Conservation (phyloP, 139 green algal species). For the Coelastrella sp. region DNA sequence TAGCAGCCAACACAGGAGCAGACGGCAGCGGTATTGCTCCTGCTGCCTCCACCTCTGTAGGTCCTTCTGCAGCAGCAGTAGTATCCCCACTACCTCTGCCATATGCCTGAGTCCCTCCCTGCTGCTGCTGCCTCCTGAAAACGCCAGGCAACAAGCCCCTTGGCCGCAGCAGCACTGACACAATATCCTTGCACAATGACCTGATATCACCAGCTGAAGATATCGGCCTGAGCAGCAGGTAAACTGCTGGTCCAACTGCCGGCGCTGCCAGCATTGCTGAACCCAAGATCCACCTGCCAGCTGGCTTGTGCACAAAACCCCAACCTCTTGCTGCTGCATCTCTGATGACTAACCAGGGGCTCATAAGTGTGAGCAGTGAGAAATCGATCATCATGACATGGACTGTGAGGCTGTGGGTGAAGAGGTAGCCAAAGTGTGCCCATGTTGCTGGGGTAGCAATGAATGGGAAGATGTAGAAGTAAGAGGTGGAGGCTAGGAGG, state of each 20-base stretch:
- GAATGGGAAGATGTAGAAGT: neutral
- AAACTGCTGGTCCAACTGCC: neutral
- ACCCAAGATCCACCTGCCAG: neutral
- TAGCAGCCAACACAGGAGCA: neutral
- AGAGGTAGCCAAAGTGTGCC: slow-evolving; percentile 35
- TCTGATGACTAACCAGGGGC: neutral
- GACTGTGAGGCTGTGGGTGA: slow-evolving; percentile 12
- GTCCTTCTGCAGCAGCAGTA: slow-evolving; percentile 5
- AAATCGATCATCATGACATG: slow-evolving; percentile 36
- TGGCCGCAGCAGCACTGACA: neutral
- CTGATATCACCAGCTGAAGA: neutral
- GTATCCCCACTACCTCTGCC: neutral
- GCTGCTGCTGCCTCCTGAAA: neutral
- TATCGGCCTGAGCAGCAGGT: slow-evolving; percentile 8
- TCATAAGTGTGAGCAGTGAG: neutral
- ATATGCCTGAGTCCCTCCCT: neutral
- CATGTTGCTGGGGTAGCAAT: slow-evolving; percentile 13
- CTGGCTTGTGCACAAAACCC: neutral
- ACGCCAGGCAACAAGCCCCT: neutral
- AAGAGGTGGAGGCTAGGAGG: neutral
- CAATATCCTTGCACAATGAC: neutral
- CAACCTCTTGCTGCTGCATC: neutral
- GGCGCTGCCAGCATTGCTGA: neutral
- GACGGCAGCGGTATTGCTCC: slow-evolving; percentile 1
- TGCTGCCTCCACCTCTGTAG: neutral